These are phyloP conservation scores for Auriscalpium orientale DNA, from an alignment of 768 basidiomycete genomes.

Conservation along the genomic window DNA sequence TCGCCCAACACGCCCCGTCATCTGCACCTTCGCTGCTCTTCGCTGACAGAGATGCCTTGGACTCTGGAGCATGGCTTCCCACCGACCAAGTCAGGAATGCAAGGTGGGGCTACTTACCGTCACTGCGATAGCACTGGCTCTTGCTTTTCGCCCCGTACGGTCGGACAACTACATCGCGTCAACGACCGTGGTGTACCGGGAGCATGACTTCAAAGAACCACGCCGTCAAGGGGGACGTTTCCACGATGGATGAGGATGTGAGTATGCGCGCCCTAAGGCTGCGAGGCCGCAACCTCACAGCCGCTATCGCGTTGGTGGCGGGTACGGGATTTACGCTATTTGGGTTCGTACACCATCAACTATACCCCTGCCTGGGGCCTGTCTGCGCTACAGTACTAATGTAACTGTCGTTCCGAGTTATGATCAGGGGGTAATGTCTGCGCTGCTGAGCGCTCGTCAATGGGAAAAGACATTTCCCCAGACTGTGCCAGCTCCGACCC, in stretches of 20 bases:
- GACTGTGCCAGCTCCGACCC: constrained; percentile 34
- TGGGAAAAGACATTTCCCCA: constrained; percentile 55
- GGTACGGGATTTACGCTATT: constrained; percentile 58
- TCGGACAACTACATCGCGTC: too few relatives aligned
- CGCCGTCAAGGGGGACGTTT: neutral
- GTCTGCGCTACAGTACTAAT: neutral
- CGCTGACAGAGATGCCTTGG: too few relatives aligned
- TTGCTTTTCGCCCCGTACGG: too few relatives aligned
- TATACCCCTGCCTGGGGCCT: neutral
- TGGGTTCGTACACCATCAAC: constrained; percentile 39
- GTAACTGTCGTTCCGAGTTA: too few relatives aligned
- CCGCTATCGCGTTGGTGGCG: constrained; percentile 46
- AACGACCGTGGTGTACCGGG: too few relatives aligned
- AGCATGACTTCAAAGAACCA: too few relatives aligned
- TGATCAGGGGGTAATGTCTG: constrained; percentile 69
- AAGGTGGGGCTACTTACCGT: too few relatives aligned
- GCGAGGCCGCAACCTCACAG: constrained; percentile 38
- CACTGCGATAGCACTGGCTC: too few relatives aligned
- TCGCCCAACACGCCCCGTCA: too few relatives aligned
- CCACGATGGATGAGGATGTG: neutral
- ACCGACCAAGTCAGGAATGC: too few relatives aligned
- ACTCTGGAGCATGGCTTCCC: too few relatives aligned
- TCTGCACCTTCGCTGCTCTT: too few relatives aligned
- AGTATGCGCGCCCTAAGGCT: constrained; percentile 20
- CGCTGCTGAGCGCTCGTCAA: constrained; percentile 49